Percentiles rank a stretch among this genome's conserved stretches.
phyloP scores from a whole-genome alignment of 2,329 filamentous ascomycete genomes.

The Phialocephala subalpina region DNA sequence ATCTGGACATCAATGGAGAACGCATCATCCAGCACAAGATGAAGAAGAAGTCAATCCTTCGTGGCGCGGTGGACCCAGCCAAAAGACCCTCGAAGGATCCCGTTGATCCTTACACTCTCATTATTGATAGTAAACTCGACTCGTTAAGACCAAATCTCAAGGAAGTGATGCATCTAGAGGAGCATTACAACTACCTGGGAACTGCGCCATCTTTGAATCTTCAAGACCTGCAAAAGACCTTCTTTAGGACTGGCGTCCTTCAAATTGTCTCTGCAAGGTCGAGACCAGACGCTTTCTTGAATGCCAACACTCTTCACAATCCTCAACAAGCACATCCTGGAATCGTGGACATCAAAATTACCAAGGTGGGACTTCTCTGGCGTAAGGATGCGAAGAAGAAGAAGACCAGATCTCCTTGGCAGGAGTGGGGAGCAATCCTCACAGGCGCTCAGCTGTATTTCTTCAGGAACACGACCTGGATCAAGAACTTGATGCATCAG shows the following conservation, averaged over 20 bases:
- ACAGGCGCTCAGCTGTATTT: constrained; percentile 98
- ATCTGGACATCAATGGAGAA: constrained; percentile 80
- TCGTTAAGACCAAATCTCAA: constrained; percentile 83
- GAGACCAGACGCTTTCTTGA: constrained; percentile 93
- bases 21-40: constrained; percentile 75
- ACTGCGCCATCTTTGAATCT: constrained; percentile 80
- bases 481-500: constrained; percentile 89
- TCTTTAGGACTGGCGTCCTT: constrained; percentile 88
- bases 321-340: constrained; percentile 88
- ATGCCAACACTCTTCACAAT: constrained; percentile 83
- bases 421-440: constrained; percentile 96
- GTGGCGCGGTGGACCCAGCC: constrained; percentile 67
- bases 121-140: constrained; percentile 89
- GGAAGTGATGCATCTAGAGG: constrained; percentile 91
- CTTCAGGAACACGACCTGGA: constrained; percentile 92
- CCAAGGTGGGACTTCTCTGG: constrained; percentile 95
- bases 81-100: constrained; percentile 79
- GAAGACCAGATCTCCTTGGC: constrained; percentile 94
- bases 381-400: constrained; percentile 94
- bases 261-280: constrained; percentile 96
- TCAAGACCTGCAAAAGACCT: constrained; percentile 83
- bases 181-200: constrained; percentile 88
- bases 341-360: constrained; percentile 96
- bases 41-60: constrained; percentile 74
- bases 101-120: constrained; percentile 93